Evolutionary conservation across 495 filamentous ascomycete species (phyloP), one percentile per base, ranked within the genome.

Genomic region (Xylaria cubensis): DNA sequence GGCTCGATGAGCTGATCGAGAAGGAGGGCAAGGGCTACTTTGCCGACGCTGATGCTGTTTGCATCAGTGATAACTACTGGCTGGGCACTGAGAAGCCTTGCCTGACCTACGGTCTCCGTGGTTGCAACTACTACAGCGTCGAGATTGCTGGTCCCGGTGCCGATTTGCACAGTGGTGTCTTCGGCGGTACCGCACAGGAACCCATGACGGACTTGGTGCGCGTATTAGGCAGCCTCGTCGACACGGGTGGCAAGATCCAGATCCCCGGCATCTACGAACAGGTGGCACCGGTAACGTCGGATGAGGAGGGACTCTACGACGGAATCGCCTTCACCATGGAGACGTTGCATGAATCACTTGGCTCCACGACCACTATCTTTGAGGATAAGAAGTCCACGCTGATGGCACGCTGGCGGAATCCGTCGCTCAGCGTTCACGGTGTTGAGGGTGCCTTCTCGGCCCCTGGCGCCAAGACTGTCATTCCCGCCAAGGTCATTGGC

Each of bases 61-160:
- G 97, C 86, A 99, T 99, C 77, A 97, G 93, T 63, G 97, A 99
- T 82, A 99, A 99, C 86, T 99, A 99, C 90, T 99, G 97, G 97
- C 91, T 99, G 19, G 96, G 96, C 44, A 97, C 96, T 8, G 93
- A 98, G 88, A 97, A 97, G 83, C 97, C 97, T 3, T 99, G 97
- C 76, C 83, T 99, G 69, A 98, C 97, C 13, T 99, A 99, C 81
- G 97, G 97, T 53, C 90, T 99, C n/a, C 92, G 96, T 55, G 96
- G 96, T 15, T 95, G 92, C 89, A 98, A 94, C 82, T 98, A 98
- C 87, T 99, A 98, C 86, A 92, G 90, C 71, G 80, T 99, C 72
- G 91, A 92, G 78, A 84, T 99, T 65, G 92, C 90, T 3, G 96
- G 96, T 10, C 96, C 97, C 17, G 95, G 91, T 24, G 92, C 95